Base-by-base conservation (phyloP, 495 filamentous ascomycete species). In the Podospora tetraspora region DNA sequence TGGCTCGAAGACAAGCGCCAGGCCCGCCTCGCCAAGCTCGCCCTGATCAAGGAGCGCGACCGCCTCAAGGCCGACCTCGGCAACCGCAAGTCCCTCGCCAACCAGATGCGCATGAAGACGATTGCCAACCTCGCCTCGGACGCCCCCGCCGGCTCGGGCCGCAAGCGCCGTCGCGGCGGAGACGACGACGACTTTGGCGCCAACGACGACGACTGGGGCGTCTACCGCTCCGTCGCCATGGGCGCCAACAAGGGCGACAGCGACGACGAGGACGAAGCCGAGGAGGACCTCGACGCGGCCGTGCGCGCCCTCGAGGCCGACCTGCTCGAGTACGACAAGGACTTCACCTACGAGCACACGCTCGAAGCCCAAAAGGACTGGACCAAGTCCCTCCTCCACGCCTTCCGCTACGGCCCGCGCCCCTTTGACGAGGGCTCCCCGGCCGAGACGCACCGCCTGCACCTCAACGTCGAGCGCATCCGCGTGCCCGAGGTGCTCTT, bases 101-200 rank as follows among this genome's bases (percentile, higher is more conserved):
- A 88, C 65, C 95, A 97, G 73, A 93, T 95, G 82, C 91, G 95
- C 30, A 99, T 99, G 95, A 97, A 98, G 80, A 92, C 87, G 19
- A 90, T 99, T n/a, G 96, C 95, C 57, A 97, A 96, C 71, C 89
- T 99, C 2, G 95, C 95, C 19, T 93, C 94, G 0, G 95, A 99
- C 78, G 88, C 88, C 22, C 94, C 94, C 0, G 79, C 80, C 57
- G 69, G 63, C 6, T 62, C 72, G 6, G 72, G 71, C 66, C 92
- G 92, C 77, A 94, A 94, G 74, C 86, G 94, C 52, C 86, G 95
- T 25, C 85, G 91, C 12, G 90, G 90, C 21, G 82, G 79, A 24
- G 81, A 91, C 71, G 95, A 99, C 72, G 95, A 99, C 74, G 91
- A 91, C 67, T 99, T 99, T 75, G 95, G 95, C 66, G 94, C 94